A percentile compares a stretch with the other conserved stretches of the same genome.
Evolutionary conservation across 2,329 filamentous ascomycete genomes (phyloP).

Genomic region (Claviceps citrina): DNA sequence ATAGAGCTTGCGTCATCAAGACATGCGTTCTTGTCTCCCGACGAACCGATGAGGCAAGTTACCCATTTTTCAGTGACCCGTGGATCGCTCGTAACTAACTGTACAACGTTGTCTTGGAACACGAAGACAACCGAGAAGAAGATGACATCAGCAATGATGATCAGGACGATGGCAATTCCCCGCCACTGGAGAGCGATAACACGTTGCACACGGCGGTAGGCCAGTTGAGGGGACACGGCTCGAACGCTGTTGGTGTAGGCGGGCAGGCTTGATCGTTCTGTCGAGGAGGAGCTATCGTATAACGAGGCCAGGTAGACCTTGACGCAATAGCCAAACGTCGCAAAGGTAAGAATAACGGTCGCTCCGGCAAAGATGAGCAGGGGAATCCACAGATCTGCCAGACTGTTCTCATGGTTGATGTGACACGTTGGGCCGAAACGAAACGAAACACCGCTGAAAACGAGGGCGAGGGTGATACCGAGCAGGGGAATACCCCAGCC

Average conservation of each 20-base stretch:
- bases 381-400: constrained; percentile 82
- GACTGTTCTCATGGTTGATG: constrained; percentile 76
- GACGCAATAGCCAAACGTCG: constrained; percentile 82
- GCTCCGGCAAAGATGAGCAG: constrained; percentile 62
- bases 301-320: constrained; percentile 84
- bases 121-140: constrained; percentile 91
- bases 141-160: constrained; percentile 81
- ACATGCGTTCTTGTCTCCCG: constrained; percentile 50
- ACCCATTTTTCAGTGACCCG: constrained; percentile 50
- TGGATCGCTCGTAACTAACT: constrained; percentile 39
- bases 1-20: constrained; percentile 41
- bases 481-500: constrained; percentile 76
- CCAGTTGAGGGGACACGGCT: constrained; percentile 68
- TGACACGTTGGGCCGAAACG: constrained; percentile 85
- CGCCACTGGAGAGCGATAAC: constrained; percentile 90
- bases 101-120: constrained; percentile 61
- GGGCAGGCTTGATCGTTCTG: constrained; percentile 56
- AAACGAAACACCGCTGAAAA: constrained; percentile 84
- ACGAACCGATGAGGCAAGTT: constrained; percentile 44
- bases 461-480: constrained; percentile 60
- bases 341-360: constrained; percentile 66
- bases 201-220: constrained; percentile 71
- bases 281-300: constrained; percentile 54
- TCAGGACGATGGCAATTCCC: constrained; percentile 74
- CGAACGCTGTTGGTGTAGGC: constrained; percentile 56